Evolutionary conservation across 75 land plant genomes (phyloP), one percentile per base, ranked within the genome.

Genomic region (Cryptomeria japonica): DNA sequence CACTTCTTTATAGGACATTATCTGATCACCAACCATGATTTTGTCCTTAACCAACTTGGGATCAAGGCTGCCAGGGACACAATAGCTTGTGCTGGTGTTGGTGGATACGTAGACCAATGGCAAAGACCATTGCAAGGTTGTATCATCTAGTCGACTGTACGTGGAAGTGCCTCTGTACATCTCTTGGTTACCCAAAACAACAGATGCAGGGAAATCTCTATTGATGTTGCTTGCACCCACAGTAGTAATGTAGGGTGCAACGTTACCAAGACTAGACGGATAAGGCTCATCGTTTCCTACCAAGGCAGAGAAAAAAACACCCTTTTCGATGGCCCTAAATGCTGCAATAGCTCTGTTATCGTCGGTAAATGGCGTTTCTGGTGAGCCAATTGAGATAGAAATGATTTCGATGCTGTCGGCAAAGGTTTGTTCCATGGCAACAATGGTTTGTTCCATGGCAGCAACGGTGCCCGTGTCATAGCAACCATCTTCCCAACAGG

Each of bases 341-440:
- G 89, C 18, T 6, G 86, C 90, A 7, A 89, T 84, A 4, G 80
- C 90, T 36, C 87, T 86, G 46, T 85, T 10, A 79, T 89, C 84
- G 0, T 0, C 3, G 39, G 47, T 1, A 47, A 61, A 88, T 5
- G 32, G 32, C 32, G 22, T 0, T 0, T 47, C 70, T 2, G 0
- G 15, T 3, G 37, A 36, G 41, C 41, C 41, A 41, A 41, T 41
- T 41, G 41, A 41, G 2, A 41, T 41, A 41, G 41, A 41, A 41
- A 41, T 41, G 41, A 41, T 2, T 1, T 41, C 41, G 41, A 41
- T 2, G 41, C 41, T 2, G 41, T 41, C 41, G 2, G 41, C 1
- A 31, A 90, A 32, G 31, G 91, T 90, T 32, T 80, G 87, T n/a
- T 90, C 91, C 39, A 90, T 68, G 5, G 91, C n/a, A n/a, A n/a